These are phyloP conservation scores for Erysimum cheiranthoides DNA, from an alignment of 345 rosid species.

Conservation along the genomic window DNA sequence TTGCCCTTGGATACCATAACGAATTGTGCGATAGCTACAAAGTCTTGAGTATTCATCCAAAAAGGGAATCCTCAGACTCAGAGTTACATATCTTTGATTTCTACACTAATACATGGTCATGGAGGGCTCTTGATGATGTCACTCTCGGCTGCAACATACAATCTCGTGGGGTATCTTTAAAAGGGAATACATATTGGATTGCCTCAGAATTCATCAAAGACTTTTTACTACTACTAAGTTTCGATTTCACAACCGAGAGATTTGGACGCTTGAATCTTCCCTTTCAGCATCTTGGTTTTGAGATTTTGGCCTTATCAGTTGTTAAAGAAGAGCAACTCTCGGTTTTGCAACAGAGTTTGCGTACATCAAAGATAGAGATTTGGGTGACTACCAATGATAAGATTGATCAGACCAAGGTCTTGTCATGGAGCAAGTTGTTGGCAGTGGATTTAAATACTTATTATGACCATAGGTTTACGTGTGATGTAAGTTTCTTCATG, in stretches of 20 bases:
- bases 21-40: not conserved
- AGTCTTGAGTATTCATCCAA: not conserved
- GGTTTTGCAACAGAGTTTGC: not conserved
- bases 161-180: slow-evolving; percentile 1
- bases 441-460: not conserved
- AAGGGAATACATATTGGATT: not conserved
- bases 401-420: not conserved
- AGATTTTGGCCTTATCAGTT: not conserved
- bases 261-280: not conserved
- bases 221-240: not conserved
- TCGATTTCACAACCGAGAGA: not conserved
- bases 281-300: not conserved
- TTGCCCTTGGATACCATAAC: not conserved
- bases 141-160: not conserved
- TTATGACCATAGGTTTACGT: not conserved
- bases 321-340: not conserved
- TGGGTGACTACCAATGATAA: not conserved
- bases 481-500: slow-evolving; percentile 6
- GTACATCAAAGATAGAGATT: not conserved
- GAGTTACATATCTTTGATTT: not conserved
- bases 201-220: not conserved
- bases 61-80: not conserved
- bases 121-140: not conserved
- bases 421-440: not conserved
- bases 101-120: not conserved